Percentiles rank a stretch among this genome's conserved stretches.
These are phyloP conservation scores for Brettanomyces nanus DNA, from an alignment of 805 yeast genomes.

Conservation along the genomic window DNA sequence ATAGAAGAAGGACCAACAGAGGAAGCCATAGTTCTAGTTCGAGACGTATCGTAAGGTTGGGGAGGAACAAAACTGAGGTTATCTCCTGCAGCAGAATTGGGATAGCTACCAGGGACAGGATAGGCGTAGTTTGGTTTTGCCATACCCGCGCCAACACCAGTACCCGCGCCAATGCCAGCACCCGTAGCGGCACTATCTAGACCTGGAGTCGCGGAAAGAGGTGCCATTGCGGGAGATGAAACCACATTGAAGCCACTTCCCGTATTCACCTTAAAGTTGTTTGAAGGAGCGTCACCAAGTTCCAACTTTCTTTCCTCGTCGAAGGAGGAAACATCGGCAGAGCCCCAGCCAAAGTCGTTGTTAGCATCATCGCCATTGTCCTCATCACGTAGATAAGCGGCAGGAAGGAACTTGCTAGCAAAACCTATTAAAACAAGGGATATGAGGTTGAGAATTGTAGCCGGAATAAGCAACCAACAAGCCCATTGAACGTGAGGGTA, in stretches of 20 bases:
- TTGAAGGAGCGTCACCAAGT: background rate
- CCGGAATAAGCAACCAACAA: slow-evolving; percentile 64
- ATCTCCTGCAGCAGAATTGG: background rate
- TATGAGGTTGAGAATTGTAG: slow-evolving; percentile 49
- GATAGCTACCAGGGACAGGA: background rate
- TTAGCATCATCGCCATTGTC: background rate
- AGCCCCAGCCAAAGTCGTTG: slow-evolving; percentile 3
- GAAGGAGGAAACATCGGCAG: background rate
- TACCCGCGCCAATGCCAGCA: background rate
- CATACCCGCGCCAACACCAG: background rate
- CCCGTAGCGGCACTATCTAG: background rate
- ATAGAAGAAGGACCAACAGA: background rate
- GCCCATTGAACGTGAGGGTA: slow-evolving; percentile 63
- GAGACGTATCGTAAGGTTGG: background rate
- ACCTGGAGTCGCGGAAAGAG: background rate
- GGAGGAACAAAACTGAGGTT: slow-evolving; percentile 1
- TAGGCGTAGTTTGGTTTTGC: background rate
- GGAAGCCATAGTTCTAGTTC: slow-evolving; percentile 1
- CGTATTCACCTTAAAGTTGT: background rate
- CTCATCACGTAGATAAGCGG: slow-evolving; percentile 6
- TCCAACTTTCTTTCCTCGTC: background rate
- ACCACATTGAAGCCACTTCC: background rate
- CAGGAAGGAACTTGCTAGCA: slow-evolving; percentile 20
- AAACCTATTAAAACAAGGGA: slow-evolving; percentile 42
- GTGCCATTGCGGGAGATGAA: too few species aligned